Evolutionary conservation across 169 alveolate genomes (phyloP).

Genomic region (Eimeria falciformis): DNA sequence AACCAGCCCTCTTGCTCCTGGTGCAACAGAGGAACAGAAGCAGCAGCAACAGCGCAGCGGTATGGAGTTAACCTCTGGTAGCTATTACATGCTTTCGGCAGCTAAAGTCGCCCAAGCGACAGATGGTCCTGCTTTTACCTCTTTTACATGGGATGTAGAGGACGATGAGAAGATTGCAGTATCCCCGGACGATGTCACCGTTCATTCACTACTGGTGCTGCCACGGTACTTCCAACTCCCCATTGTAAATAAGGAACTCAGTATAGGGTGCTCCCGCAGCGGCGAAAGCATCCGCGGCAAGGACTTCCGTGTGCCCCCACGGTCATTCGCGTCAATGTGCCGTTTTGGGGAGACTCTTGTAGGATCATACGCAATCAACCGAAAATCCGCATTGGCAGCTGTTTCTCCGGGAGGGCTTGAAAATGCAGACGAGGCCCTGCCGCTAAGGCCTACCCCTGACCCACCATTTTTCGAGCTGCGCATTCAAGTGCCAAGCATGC

Average conservation of each 20-base stretch:
- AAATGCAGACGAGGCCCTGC: not conserved
- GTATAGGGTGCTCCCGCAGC: constrained; percentile 36
- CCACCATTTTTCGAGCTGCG: constrained; percentile 48
- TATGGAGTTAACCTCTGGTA: not conserved
- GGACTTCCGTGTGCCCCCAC: constrained; percentile 31
- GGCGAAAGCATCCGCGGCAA: constrained; percentile 19
- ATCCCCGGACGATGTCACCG: constrained; percentile 22
- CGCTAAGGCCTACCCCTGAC: constrained; percentile 46
- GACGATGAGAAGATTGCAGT: constrained; percentile 10
- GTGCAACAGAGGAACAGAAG: not conserved
- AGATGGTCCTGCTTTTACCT: not conserved
- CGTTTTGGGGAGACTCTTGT: constrained; percentile 1
- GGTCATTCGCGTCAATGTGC: constrained; percentile 64
- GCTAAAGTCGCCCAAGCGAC: not conserved
- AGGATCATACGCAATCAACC: constrained; percentile 54
- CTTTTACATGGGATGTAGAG: constrained; percentile 46
- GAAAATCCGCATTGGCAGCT: not conserved
- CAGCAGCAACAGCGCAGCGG: not conserved
- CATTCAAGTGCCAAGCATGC: constrained; percentile 43
- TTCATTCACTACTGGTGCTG: not conserved
- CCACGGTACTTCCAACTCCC: constrained; percentile 59
- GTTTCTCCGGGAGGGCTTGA: not conserved
- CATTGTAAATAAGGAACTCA: constrained; percentile 20
- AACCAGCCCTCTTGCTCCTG: not conserved
- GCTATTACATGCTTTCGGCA: not conserved